phyloP scores from a whole-genome alignment of 495 filamentous ascomycete species.

The Penicillium verhagenii region DNA sequence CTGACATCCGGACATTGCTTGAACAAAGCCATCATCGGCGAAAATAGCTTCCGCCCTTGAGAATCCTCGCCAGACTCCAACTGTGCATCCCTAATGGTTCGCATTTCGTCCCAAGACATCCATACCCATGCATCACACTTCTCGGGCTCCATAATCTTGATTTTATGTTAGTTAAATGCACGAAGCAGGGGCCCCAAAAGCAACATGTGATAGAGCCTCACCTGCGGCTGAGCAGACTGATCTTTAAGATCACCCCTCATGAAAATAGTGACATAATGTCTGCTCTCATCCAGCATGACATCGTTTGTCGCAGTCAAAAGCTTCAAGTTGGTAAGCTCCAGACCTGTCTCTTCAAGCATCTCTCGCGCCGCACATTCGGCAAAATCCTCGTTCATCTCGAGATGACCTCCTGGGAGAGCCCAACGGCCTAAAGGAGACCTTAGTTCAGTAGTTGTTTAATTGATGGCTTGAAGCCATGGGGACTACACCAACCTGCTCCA shows the following conservation, averaged over 20 bases:
- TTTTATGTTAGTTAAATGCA: not conserved
- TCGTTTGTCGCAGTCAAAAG: constrained; percentile 60
- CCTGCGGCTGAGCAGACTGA: constrained; percentile 45
- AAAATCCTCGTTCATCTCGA: constrained; percentile 61
- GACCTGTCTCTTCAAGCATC: constrained; percentile 64
- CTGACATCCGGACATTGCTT: constrained; percentile 40
- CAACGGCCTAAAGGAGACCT: constrained; percentile 44
- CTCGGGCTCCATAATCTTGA: constrained; percentile 53
- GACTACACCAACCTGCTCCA: constrained; percentile 35
- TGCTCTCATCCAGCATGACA: constrained; percentile 47
- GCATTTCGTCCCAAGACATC: constrained; percentile 50
- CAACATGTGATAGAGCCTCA: constrained; percentile 35
- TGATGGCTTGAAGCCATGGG: not conserved
- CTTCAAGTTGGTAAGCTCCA: constrained; percentile 45
- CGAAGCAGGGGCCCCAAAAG: constrained; percentile 8
- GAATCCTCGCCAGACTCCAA: constrained; percentile 3
- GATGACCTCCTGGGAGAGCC: constrained; percentile 67
- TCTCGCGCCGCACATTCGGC: constrained; percentile 62
- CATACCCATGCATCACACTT: constrained; percentile 68
- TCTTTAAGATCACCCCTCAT: constrained; percentile 46
- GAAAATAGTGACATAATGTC: constrained; percentile 69
- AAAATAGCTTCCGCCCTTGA: constrained; percentile 46
- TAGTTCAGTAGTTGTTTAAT: not conserved
- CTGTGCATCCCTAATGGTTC: constrained; percentile 6
- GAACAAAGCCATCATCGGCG: constrained; percentile 55